Conservation (phyloP, 228 moss, liverwort and hornwort genomes). For the Sphagnum fallax region DNA sequence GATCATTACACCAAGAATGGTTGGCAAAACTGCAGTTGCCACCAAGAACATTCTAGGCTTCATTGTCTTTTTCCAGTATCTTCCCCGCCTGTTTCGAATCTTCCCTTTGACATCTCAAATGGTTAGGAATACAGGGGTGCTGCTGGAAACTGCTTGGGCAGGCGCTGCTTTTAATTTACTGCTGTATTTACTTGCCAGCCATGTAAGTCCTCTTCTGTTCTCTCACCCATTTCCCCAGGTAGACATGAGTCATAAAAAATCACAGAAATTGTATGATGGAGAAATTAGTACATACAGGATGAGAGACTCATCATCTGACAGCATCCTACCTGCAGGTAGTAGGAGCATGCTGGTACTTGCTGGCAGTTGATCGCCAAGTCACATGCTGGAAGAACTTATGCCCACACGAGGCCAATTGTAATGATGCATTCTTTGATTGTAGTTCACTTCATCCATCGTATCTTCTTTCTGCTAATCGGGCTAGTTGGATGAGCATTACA, state of each 20-base stretch:
- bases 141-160: constrained; percentile 72
- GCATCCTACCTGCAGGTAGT: constrained; percentile 26
- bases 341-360: constrained; percentile 63
- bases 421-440: neutral
- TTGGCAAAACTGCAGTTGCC: constrained; percentile 12
- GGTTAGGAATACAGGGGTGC: constrained; percentile 36
- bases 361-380: constrained; percentile 40
- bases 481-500: constrained; percentile 9
- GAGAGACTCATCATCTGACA: too few species aligned
- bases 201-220: constrained; percentile 17
- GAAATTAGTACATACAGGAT: too few species aligned
- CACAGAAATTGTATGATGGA: too few species aligned
- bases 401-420: neutral
- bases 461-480: constrained; percentile 2
- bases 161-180: constrained; percentile 71
- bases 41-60: constrained; percentile 47
- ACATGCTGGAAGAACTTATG: constrained; percentile 34
- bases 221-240: too few species aligned
- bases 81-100: constrained; percentile 54
- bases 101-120: constrained; percentile 44
- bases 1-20: constrained; percentile 25
- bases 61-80: constrained; percentile 56
- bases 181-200: constrained; percentile 64
- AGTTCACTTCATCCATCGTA: neutral
- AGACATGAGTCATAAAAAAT: too few species aligned